A percentile compares a stretch with the other conserved stretches of the same genome.
Conservation (phyloP, 331 rosid species). For the Phaseolus coccineus region DNA sequence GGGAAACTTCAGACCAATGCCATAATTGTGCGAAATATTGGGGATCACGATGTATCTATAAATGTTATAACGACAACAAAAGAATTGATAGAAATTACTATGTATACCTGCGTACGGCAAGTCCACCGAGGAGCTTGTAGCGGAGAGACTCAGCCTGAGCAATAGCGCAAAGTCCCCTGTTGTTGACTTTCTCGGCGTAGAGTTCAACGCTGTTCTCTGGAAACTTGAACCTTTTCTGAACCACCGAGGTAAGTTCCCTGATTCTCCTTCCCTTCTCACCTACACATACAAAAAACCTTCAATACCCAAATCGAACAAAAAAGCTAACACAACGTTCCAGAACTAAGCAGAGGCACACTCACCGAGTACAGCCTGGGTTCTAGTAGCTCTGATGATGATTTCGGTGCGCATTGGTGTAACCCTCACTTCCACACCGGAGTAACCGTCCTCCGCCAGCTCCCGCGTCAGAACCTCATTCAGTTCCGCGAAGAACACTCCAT, state of each 20-base stretch:
- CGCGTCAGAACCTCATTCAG: conserved; percentile 88
- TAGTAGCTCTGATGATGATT: conserved; percentile 94
- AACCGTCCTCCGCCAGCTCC: conserved; percentile 93
- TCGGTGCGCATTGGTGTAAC: conserved; percentile 97
- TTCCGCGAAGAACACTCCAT: conserved; percentile 95
- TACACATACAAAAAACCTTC: neutral
- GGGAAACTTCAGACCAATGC: neutral
- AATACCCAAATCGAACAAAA: neutral
- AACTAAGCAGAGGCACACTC: neutral
- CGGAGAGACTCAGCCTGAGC: conserved; percentile 97
- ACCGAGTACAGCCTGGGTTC: conserved; percentile 96
- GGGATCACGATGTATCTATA: neutral
- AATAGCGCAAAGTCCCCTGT: conserved; percentile 89
- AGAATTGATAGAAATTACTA: neutral
- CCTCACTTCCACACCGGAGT: conserved; percentile 96
- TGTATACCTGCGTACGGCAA: conserved; percentile 85
- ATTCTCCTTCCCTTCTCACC: conserved; percentile 99
- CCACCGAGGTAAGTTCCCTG: conserved; percentile 90
- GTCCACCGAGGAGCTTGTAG: conserved; percentile 97
- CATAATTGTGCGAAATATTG: neutral
- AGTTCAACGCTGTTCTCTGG: conserved; percentile 90
- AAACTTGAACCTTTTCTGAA: conserved; percentile 94
- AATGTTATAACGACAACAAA: neutral
- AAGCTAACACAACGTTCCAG: neutral
- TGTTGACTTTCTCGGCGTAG: conserved; percentile 93